phyloP scores from a whole-genome alignment of 768 basidiomycete genomes.

The Gautieria morchelliformis region DNA sequence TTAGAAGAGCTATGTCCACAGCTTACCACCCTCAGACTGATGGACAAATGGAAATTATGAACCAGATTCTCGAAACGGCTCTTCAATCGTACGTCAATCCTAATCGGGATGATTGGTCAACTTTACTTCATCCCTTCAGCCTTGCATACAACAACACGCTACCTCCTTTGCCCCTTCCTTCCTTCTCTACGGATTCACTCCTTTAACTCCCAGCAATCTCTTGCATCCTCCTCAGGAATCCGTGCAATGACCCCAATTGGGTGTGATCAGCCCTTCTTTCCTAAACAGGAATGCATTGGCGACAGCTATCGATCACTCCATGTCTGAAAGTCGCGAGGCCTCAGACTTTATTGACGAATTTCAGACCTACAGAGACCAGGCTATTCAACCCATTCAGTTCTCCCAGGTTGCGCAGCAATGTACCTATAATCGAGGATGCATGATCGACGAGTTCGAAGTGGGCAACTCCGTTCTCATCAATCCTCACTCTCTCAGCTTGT shows the following conservation, averaged over 20 bases:
- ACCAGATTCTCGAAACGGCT: constrained; percentile 28
- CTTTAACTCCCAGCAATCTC: no score
- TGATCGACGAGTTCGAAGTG: constrained; percentile 16
- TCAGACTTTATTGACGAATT: constrained; percentile 10
- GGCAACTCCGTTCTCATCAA: constrained; percentile 23
- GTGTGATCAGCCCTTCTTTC: no score
- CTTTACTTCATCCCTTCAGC: no score
- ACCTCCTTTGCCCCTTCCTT: no score
- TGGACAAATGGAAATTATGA: constrained; percentile 28
- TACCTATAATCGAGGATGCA: constrained; percentile 13
- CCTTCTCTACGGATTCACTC: no score
- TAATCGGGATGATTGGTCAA: not conserved
- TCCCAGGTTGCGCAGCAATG: constrained; percentile 6
- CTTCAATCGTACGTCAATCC: no score
- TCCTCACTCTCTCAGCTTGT: constrained; percentile 13
- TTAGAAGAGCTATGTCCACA: not conserved
- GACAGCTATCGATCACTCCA: no score
- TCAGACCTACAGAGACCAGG: constrained; percentile 1
- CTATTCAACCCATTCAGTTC: constrained; percentile 9
- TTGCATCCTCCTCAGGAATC: no score
- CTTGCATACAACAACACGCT: no score
- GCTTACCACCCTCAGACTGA: no score
- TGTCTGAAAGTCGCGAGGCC: not conserved
- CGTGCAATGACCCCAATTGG: no score
- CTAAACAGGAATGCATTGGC: no score